These are phyloP conservation scores for Hypericum androsaemum DNA, from an alignment of 345 rosid genomes.

Conservation along the genomic window DNA sequence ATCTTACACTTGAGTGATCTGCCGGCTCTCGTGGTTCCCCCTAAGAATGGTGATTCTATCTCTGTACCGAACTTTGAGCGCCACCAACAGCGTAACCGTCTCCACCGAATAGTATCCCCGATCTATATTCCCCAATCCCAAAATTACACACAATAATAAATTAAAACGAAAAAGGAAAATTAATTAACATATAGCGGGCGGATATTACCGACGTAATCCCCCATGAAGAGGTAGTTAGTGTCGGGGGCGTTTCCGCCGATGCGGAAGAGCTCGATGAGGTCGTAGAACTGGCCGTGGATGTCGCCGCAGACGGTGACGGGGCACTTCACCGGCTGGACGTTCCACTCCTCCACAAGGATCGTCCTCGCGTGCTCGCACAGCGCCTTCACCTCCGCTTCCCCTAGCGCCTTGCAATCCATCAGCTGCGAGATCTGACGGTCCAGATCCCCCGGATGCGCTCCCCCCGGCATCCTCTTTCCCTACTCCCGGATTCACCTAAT, in stretches of 20 bases:
- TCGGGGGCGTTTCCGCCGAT: constrained; percentile 96
- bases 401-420: constrained; percentile 93
- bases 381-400: constrained; percentile 82
- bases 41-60: constrained; percentile 90
- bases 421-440: constrained; percentile 96
- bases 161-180: not conserved
- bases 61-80: constrained; percentile 89
- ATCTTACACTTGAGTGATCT: constrained; percentile 98
- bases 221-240: constrained; percentile 98
- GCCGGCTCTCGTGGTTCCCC: constrained; percentile 99
- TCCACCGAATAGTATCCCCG: constrained; percentile 98
- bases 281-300: constrained; percentile 98
- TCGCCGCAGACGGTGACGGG: constrained; percentile 99
- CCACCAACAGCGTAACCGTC: constrained; percentile 93
- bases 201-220: constrained; percentile 86
- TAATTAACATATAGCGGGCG: not conserved
- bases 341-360: constrained; percentile 96
- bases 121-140: constrained; percentile 40
- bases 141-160: constrained; percentile 5
- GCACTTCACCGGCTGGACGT: constrained; percentile 98
- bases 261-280: constrained; percentile 85
- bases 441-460: constrained; percentile 41
- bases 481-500: too few relatives aligned
- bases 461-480: not conserved
- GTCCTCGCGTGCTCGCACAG: constrained; percentile 96